Evolutionary conservation across 1,284 basidiomycete species (phyloP).

Genomic region (Boletus smithii): DNA sequence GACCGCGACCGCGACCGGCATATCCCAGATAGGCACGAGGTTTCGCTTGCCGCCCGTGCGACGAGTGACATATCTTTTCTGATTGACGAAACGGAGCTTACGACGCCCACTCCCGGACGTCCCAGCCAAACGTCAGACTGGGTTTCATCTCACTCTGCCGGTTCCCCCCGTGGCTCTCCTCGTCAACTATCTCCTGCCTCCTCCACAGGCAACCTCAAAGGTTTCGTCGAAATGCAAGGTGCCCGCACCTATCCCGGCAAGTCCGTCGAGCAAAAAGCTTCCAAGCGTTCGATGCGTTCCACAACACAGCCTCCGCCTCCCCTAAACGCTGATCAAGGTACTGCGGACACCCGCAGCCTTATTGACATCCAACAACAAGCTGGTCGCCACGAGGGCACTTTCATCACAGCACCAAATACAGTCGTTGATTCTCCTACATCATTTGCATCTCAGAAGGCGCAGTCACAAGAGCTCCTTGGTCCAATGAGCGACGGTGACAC

Average conservation of each 20-base stretch:
- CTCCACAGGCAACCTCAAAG: slow-evolving; percentile 40
- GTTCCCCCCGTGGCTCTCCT: slow-evolving; percentile 14
- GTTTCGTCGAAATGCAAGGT: slow-evolving; percentile 30
- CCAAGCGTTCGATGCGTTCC: slow-evolving; percentile 28
- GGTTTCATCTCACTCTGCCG: slow-evolving; percentile 19
- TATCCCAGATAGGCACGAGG: slow-evolving; percentile 31
- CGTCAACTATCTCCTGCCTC: slow-evolving; percentile 37
- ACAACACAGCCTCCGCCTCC: slow-evolving; percentile 30
- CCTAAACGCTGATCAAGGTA: slow-evolving; percentile 23
- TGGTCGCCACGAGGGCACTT: slow-evolving; percentile 23
- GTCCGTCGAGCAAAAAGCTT: slow-evolving; percentile 15
- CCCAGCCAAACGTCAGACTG: slow-evolving; percentile 21
- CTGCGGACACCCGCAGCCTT: slow-evolving; percentile 7
- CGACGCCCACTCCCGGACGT: slow-evolving; percentile 26
- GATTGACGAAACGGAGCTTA: slow-evolving; percentile 29
- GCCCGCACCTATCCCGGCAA: slow-evolving; percentile 4
- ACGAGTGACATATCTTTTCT: slow-evolving; percentile 19
- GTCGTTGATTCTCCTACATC: slow-evolving; percentile 53
- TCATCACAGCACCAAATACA: background rate
- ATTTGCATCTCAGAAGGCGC: slow-evolving; percentile 18
- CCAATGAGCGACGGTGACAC: slow-evolving; percentile 41
- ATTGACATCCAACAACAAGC: slow-evolving; percentile 17
- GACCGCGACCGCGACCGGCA: slow-evolving; percentile 27
- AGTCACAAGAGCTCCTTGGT: slow-evolving; percentile 30
- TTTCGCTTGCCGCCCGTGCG: slow-evolving; percentile 35